Percentiles rank a stretch among this genome's conserved stretches.
Conservation (phyloP, 768 basidiomycete genomes). For the Rhizopogon salebrosus region DNA sequence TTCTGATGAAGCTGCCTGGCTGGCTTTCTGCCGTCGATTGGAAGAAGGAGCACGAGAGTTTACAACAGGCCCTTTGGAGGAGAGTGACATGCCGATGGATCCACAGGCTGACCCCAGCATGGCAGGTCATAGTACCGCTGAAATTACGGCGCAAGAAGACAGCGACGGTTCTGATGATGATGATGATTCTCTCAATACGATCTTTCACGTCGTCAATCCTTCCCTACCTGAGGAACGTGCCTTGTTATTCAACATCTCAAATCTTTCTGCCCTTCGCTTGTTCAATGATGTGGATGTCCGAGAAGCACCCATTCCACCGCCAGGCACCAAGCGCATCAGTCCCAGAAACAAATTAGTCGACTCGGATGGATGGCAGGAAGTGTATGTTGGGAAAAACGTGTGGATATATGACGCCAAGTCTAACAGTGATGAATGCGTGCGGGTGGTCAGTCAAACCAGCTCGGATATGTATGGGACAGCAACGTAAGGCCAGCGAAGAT, state of each 20-base stretch:
- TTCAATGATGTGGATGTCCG: slow-evolving; percentile 70
- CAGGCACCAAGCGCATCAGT: slow-evolving; percentile 39
- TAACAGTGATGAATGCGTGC: slow-evolving; percentile 59
- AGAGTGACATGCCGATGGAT: slow-evolving; percentile 21
- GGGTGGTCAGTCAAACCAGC: slow-evolving; percentile 53
- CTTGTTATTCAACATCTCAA: slow-evolving; percentile 48
- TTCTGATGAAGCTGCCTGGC: slow-evolving; percentile 64
- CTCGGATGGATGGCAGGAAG: slow-evolving; percentile 63
- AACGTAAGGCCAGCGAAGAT: slow-evolving; percentile 48
- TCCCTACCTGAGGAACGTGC: slow-evolving; percentile 35
- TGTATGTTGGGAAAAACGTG: slow-evolving; percentile 59
- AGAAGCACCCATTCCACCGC: slow-evolving; percentile 41
- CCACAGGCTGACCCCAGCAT: slow-evolving; percentile 12
- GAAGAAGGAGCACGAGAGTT: slow-evolving; percentile 56
- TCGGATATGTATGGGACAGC: slow-evolving; percentile 73
- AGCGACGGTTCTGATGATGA: slow-evolving; percentile 25
- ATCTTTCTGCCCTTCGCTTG: slow-evolving; percentile 59
- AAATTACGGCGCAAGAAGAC: slow-evolving; percentile 15
- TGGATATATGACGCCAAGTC: slow-evolving; percentile 75
- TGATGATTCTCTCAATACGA: slow-evolving; percentile 34
- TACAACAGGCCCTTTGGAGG: slow-evolving; percentile 15
- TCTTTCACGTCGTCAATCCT: slow-evolving; percentile 52
- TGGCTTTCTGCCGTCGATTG: slow-evolving; percentile 44
- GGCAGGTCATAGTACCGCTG: slow-evolving; percentile 12
- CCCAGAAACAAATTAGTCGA: slow-evolving; percentile 59